Conservation (phyloP, 495 filamentous ascomycete species). For the Bacidia gigantensis region DNA sequence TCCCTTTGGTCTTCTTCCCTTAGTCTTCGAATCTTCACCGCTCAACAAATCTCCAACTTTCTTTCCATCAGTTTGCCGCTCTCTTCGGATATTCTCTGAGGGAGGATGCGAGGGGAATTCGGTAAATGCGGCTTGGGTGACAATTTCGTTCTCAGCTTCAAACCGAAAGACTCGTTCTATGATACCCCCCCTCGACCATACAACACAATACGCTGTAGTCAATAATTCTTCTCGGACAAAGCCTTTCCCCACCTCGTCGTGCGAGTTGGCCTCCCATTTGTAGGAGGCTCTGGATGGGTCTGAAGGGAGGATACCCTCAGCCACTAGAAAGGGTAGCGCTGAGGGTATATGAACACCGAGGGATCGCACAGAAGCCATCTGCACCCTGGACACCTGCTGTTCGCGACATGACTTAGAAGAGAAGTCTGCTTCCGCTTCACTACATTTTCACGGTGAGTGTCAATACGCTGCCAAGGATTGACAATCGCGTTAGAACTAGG, state of each 20-base stretch:
- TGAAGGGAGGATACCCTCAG: slow-evolving; percentile 60
- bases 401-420: background rate
- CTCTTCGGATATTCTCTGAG: no score
- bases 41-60: background rate
- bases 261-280: slow-evolving; percentile 48
- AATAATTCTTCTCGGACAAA: slow-evolving; percentile 68
- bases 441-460: no score
- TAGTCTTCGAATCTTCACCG: slow-evolving; percentile 6
- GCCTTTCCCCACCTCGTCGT: slow-evolving; percentile 30
- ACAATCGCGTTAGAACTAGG: no score
- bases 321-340: slow-evolving; percentile 67
- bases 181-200: slow-evolving; percentile 80
- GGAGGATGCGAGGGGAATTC: slow-evolving; percentile 46
- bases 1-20: background rate
- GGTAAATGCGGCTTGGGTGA: slow-evolving; percentile 73
- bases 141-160: slow-evolving; percentile 69
- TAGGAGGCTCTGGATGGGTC: slow-evolving; percentile 56
- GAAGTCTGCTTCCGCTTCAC: no score
- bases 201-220: slow-evolving; percentile 65
- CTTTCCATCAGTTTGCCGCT: no score
- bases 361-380: slow-evolving; percentile 78
- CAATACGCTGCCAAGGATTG: no score
- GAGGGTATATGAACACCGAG: slow-evolving; percentile 79
- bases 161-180: slow-evolving; percentile 80
- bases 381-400: background rate